These are phyloP conservation scores for Solanum ossicruentum DNA, from an alignment of 257 asterid species.

Conservation along the genomic window DNA sequence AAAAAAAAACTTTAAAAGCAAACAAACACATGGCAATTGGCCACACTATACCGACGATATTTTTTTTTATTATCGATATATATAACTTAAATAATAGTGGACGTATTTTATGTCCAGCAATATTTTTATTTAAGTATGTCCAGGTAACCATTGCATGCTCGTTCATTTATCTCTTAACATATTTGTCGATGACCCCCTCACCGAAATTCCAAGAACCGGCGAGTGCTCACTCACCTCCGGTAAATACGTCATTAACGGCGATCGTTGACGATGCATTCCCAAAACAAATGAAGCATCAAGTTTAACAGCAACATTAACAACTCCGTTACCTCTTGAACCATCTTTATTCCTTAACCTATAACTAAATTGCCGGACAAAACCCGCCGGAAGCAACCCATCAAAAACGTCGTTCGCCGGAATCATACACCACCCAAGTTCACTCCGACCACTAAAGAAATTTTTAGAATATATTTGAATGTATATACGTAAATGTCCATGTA, in stretches of 20 bases:
- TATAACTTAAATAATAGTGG: not conserved
- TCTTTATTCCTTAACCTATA: conserved; percentile 23
- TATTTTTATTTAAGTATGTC: not conserved
- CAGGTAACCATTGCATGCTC: not conserved
- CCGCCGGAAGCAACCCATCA: conserved; percentile 7
- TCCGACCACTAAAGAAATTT: conserved; percentile 14
- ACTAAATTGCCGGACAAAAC: conserved; percentile 21
- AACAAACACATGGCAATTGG: not conserved
- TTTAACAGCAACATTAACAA: conserved; percentile 31
- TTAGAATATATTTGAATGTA: conserved; percentile 28
- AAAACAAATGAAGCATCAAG: conserved; percentile 5
- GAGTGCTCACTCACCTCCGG: not conserved
- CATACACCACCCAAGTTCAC: conserved; percentile 39
- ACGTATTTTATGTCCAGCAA: no score
- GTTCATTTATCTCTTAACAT: not conserved
- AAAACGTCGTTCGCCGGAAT: conserved; percentile 29
- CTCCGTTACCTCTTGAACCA: conserved; percentile 39
- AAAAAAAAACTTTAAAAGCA: not conserved
- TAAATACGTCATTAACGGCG: not conserved
- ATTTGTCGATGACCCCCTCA: not conserved
- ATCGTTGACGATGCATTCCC: not conserved
- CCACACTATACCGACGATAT: not conserved
- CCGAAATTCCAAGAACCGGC: conserved; percentile 17
- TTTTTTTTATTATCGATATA: not conserved
- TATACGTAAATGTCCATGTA: conserved; percentile 13